Conservation (phyloP, 2,329 filamentous ascomycete species). For the Fusarium algeriense region DNA sequence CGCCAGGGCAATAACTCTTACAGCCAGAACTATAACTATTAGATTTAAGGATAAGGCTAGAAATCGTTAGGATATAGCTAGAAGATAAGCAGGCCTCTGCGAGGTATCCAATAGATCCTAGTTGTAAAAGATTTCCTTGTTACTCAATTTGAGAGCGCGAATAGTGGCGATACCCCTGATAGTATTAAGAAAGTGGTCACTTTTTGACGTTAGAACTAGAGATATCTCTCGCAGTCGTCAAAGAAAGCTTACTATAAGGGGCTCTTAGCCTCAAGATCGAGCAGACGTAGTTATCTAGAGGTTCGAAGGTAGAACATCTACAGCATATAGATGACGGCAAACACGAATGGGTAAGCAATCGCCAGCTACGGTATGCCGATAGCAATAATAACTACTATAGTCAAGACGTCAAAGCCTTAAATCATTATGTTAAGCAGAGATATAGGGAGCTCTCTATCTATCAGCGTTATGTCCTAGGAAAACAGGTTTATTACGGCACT, state of each 20-base stretch:
- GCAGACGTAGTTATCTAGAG: not conserved
- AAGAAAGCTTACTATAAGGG: not conserved
- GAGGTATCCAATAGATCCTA: not conserved
- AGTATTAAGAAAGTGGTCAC: conserved; percentile 64
- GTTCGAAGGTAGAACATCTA: not conserved
- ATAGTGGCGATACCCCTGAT: conserved; percentile 67
- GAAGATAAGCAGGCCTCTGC: conserved; percentile 68
- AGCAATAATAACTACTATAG: not conserved
- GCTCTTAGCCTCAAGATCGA: not conserved
- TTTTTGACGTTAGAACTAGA: not conserved
- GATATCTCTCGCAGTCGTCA: not conserved
- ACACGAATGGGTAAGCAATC: not conserved
- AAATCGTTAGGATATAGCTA: conserved; percentile 66
- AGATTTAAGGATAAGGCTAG: not conserved
- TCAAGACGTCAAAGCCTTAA: not conserved
- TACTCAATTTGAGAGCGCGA: conserved; percentile 65
- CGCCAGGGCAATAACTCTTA: conserved; percentile 62
- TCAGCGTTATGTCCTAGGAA: not conserved
- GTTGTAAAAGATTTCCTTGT: not conserved
- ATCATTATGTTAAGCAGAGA: not conserved
- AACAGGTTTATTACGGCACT: not conserved
- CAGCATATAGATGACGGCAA: not conserved
- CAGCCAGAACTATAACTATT: conserved; percentile 55
- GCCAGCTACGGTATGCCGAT: not conserved
- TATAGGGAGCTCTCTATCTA: not conserved